phyloP scores from a whole-genome alignment of 345 rosid genomes.

The Streptanthus diversifolius region DNA sequence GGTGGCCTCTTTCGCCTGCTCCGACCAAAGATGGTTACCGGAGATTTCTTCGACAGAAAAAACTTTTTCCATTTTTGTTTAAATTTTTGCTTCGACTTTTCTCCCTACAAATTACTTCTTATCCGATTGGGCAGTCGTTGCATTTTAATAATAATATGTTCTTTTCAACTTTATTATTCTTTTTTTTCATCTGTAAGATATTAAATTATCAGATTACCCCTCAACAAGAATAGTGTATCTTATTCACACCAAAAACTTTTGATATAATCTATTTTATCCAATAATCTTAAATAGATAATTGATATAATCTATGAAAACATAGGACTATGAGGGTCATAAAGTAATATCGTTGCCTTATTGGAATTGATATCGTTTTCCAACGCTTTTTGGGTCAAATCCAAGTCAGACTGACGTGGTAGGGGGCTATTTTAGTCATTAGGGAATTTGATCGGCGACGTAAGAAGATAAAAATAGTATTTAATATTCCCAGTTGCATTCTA shows the following conservation, averaged over 20 bases:
- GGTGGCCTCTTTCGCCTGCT: neutral
- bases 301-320: neutral
- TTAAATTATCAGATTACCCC: neutral
- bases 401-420: constrained; percentile 31
- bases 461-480: neutral
- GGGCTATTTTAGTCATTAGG: neutral
- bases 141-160: neutral
- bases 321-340: neutral
- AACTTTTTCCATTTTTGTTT: constrained; percentile 46
- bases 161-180: neutral
- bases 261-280: neutral
- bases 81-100: neutral
- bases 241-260: neutral
- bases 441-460: neutral
- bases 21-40: constrained; percentile 48
- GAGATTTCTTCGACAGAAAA: constrained; percentile 62
- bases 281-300: neutral
- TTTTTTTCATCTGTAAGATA: neutral
- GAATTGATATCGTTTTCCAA: constrained; percentile 2
- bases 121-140: constrained; percentile 28
- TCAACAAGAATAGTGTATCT: neutral
- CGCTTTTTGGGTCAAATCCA: constrained; percentile 30
- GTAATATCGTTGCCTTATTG: constrained; percentile 9
- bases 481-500: constrained; percentile 10
- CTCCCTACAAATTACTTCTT: constrained; percentile 16